phyloP scores from a whole-genome alignment of 2,329 filamentous ascomycete species.

The Eutypa lata region DNA sequence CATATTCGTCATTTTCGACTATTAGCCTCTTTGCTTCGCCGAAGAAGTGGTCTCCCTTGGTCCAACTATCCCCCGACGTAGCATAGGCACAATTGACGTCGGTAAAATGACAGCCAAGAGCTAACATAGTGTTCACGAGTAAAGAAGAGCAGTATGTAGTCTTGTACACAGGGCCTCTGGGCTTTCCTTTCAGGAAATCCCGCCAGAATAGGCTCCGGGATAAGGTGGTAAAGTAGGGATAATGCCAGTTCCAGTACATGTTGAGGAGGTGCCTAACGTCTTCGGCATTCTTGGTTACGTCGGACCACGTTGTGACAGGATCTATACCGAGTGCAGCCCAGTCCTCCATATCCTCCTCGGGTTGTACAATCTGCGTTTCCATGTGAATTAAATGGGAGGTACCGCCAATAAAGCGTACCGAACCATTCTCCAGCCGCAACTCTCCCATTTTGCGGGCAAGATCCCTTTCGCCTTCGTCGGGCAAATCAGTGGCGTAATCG shows the following conservation, averaged over 20 bases:
- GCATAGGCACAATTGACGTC: conserved; percentile 69
- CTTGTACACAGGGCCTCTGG: conserved; percentile 44
- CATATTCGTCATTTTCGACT: conserved; percentile 88
- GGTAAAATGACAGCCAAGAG: conserved; percentile 91
- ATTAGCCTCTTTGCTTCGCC: conserved; percentile 88
- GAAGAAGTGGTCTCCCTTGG: conserved; percentile 95
- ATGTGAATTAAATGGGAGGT: conserved; percentile 91
- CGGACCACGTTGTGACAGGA: conserved; percentile 82
- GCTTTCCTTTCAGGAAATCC: conserved; percentile 74
- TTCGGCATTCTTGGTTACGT: conserved; percentile 74
- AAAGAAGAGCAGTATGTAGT: conserved; percentile 83
- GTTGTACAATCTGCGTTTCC: conserved; percentile 44
- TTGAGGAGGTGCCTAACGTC: conserved; percentile 85
- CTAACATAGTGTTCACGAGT: conserved; percentile 90
- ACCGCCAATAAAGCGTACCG: conserved; percentile 86
- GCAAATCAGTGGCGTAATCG: conserved; percentile 37
- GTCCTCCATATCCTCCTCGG: conserved; percentile 43
- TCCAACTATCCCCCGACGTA: conserved; percentile 70
- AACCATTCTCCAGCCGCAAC: conserved; percentile 80
- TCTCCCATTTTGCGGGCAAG: conserved; percentile 92
- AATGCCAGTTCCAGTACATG: conserved; percentile 99
- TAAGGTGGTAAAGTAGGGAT: conserved; percentile 89
- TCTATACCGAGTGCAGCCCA: conserved; percentile 56
- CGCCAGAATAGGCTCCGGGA: conserved; percentile 83
- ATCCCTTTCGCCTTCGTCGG: conserved; percentile 66